Evolutionary conservation across 2,329 filamentous ascomycete genomes (phyloP).

Genomic region (Chrysoporthe austroafricana): DNA sequence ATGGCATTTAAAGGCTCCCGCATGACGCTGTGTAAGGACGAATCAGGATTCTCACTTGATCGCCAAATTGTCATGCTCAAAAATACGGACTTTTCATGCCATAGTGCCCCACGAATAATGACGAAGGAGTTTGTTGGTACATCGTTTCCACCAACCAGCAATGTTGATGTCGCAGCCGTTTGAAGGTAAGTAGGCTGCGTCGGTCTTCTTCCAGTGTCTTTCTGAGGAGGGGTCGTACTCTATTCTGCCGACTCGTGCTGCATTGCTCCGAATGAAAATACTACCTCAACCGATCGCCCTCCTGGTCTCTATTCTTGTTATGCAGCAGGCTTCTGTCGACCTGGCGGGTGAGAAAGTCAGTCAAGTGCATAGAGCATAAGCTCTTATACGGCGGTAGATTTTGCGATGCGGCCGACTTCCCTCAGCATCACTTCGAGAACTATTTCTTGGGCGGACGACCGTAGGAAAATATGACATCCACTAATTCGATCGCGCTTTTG

Average conservation of each 20-base stretch:
- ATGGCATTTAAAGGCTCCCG: background rate
- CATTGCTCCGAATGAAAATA: background rate
- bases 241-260: background rate
- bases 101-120: background rate
- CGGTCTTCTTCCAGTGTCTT: background rate
- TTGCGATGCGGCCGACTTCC: background rate
- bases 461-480: background rate
- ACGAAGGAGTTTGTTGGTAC: background rate
- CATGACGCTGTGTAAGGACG: no score
- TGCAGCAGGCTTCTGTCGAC: background rate
- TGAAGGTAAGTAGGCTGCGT: background rate
- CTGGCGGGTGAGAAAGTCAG: background rate
- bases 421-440: background rate
- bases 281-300: background rate
- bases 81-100: background rate
- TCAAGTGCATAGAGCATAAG: background rate
- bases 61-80: background rate
- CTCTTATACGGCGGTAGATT: no score
- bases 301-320: background rate
- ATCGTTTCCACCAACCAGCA: background rate
- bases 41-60: background rate
- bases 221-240: background rate
- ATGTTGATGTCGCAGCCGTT: background rate
- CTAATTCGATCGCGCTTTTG: background rate
- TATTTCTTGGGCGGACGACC: no score